Base-by-base conservation (phyloP, 306 rosid species). In the Albizia julibrissin region DNA sequence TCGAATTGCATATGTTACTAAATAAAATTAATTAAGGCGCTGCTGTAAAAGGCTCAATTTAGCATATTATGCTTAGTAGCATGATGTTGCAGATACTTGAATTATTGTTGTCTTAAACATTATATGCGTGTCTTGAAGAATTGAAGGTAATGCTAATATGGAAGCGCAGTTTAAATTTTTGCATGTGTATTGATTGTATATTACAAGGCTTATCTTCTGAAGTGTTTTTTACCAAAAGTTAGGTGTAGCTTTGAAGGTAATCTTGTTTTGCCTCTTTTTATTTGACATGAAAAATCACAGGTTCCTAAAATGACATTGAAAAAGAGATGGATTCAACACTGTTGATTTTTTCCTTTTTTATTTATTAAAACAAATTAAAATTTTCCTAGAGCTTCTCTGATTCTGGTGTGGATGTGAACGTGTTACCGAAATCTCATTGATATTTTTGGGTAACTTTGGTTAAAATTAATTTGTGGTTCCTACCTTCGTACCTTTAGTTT, bases 211-310 rank as follows among this genome's bases (percentile, higher is more conserved):
- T 0, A 68, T 43, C 43, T 47, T 76, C 64, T 83, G 81, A 83
- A 80, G 81, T 77, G 54, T 24, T 68, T 83, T 84, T 40, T 59
- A 80, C 72, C 40, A 12, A 22, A 72, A 47, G 81, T 78, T 84
- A 16, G 61, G 76, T 68, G 33, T 84, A 27, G 69, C 87, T 87
- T 81, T 75, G 46, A 87, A 84, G 84, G 73, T 67, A 84, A 87
- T 83, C 31, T 78, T 68, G 72, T 50, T 31, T 69, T 78, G 76
- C 75, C 24, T 81, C 39, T 77, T 58, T 72, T 37, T 66, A 37
- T 74, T 31, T 61, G n/a, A 74, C 68, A 44, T 39, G 56, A 74
- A 37, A 61, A 75, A 77, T 54, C 79, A 46, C 29, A 5, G 14
- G 77, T 79, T 79, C 79, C 77, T 26, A n/a, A 79, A 81, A 14